Evolutionary conservation across 1,139 yeast genomes (phyloP).

Genomic region (Nadsonia starkeyi-henricii): DNA sequence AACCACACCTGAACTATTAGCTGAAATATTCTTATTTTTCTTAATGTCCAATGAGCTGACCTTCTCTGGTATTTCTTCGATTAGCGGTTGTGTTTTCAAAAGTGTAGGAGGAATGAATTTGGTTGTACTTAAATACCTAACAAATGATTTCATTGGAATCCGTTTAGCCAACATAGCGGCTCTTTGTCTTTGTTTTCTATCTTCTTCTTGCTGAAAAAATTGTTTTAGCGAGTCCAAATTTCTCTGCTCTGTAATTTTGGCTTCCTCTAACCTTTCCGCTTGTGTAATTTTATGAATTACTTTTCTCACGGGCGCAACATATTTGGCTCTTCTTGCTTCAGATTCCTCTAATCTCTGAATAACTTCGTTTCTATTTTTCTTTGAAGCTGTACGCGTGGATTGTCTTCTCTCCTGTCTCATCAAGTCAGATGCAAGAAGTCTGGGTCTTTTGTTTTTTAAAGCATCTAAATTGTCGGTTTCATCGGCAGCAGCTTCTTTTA

Average conservation of each 20-base stretch:
- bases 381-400: constrained; percentile 66
- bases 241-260: constrained; percentile 68
- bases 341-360: constrained; percentile 59
- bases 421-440: constrained; percentile 1
- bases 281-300: constrained; percentile 45
- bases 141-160: constrained; percentile 39
- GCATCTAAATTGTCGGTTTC: constrained; percentile 7
- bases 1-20: too few relatives aligned
- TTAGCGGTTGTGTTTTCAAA: constrained; percentile 12
- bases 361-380: constrained; percentile 64
- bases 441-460: constrained; percentile 16
- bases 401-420: constrained; percentile 41
- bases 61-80: constrained; percentile 8
- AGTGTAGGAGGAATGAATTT: constrained; percentile 17
- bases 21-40: too few relatives aligned
- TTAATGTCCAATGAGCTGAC: too few relatives aligned
- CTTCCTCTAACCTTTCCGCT: constrained; percentile 74
- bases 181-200: constrained; percentile 63
- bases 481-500: background rate
- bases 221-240: constrained; percentile 60
- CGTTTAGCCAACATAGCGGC: constrained; percentile 57
- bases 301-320: constrained; percentile 27
- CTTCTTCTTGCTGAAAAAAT: constrained; percentile 74
- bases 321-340: constrained; percentile 46
- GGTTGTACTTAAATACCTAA: constrained; percentile 34